These are phyloP conservation scores for Claviceps fusiformis DNA, from an alignment of 2,329 filamentous ascomycete genomes.

Conservation along the genomic window DNA sequence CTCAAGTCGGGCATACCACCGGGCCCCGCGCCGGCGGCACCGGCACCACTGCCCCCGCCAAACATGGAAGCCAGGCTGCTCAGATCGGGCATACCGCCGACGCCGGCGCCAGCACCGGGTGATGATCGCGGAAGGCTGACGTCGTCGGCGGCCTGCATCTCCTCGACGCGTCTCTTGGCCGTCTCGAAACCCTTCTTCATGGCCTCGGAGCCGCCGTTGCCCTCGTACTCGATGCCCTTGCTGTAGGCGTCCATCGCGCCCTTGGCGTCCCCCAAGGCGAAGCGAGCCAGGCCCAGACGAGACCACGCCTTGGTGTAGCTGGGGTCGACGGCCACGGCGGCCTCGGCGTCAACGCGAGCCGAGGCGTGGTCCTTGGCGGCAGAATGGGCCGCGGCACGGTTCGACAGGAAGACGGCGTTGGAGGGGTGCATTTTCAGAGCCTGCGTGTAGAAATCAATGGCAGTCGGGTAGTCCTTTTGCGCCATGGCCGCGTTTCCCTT, in stretches of 20 bases:
- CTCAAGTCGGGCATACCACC: conserved; percentile 81
- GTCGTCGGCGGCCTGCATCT: conserved; percentile 46
- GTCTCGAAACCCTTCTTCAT: conserved; percentile 98
- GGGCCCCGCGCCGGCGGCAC: conserved; percentile 41
- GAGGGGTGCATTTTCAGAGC: conserved; percentile 67
- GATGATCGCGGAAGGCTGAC: conserved; percentile 28
- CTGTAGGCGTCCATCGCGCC: conserved; percentile 91
- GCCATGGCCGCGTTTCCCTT: conserved; percentile 93
- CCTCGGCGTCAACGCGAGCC: conserved; percentile 77
- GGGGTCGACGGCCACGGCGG: conserved; percentile 76
- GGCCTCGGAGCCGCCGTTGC: conserved; percentile 83
- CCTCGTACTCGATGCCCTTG: conserved; percentile 86
- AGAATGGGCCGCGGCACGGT: conserved; percentile 88
- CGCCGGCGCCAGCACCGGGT: conserved; percentile 38
- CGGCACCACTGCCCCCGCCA: conserved; percentile 42
- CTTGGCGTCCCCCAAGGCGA: conserved; percentile 79
- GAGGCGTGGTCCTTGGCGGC: conserved; percentile 73
- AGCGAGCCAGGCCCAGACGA: conserved; percentile 77
- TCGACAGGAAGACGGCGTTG: conserved; percentile 95
- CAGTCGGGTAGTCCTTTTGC: conserved; percentile 72
- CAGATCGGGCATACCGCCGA: conserved; percentile 59
- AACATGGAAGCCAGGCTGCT: conserved; percentile 59
- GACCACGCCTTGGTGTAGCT: conserved; percentile 97
- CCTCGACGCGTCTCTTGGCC: conserved; percentile 73
- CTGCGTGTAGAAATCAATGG: conserved; percentile 78